Evolutionary conservation across 2,329 filamentous ascomycete species (phyloP), one percentile per base, ranked within the genome.

Genomic region (Harringtonia lauricola): DNA sequence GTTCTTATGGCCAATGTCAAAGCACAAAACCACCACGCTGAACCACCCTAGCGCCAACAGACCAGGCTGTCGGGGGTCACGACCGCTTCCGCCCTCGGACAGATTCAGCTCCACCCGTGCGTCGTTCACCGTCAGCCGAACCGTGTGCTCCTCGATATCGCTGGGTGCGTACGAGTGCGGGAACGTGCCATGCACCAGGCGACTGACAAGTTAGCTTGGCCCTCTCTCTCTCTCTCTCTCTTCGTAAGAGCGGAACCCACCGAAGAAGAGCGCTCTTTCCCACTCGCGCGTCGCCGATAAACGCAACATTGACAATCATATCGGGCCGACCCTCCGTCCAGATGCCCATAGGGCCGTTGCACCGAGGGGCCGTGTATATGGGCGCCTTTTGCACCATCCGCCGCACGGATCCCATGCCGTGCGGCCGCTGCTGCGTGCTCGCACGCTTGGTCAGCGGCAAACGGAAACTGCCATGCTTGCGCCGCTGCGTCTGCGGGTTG

Each of bases 21-120:
- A 51, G 31, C 51, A 52, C 29, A 51, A 15, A 3, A 52, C 47
- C 4, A 51, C 51, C n/a, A 54, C 47, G 21, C 51, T 51, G 46
- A 41, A 52, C 49, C 48, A 54, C 19, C 46, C 45, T 2, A 50
- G 34, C 1, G 48, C 49, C 13, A 54, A 34, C 3, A 51, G 38
- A 36, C 44, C 49, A 14, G 49, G 45, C 31, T 47, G 44, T 4
- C 17, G 14, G 3, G 43, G 35, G 18, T 48, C 34, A 2, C 43
- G 44, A 5, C 31, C 45, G 31, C 51, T 50, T 17, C 49, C 49
- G 17, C 41, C 47, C 36, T 52, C 51, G 1, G 44, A 44, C 12
- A 52, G 29, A 31, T 47, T 48, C 26, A 49, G 26, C 42, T 51
- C 42, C n/a, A 51, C 42, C 3, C 44, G 47, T 6, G 29, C 24